A percentile compares a stretch with the other conserved stretches of the same genome.
Conservation (phyloP, 2,329 filamentous ascomycete species). For the Verticillium zaregamsianum region DNA sequence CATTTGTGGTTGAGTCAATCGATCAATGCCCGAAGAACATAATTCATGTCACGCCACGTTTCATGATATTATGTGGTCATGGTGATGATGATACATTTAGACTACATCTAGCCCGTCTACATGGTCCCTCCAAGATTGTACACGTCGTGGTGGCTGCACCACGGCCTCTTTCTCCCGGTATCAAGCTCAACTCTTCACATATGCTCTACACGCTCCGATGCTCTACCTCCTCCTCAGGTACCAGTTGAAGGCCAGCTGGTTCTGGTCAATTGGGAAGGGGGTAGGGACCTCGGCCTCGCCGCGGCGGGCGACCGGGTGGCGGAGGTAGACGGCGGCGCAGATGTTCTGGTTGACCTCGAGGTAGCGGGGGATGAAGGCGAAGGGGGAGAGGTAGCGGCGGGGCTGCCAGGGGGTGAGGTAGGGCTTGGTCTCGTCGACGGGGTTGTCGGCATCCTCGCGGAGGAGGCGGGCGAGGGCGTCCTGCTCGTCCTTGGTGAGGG, state of each 20-base stretch:
- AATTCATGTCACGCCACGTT: no score
- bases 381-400: slow-evolving; percentile 80
- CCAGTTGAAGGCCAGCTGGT: slow-evolving; percentile 87
- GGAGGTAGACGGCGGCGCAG: slow-evolving; percentile 89
- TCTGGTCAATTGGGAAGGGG: slow-evolving; percentile 67
- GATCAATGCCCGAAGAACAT: no score
- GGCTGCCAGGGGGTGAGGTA: slow-evolving; percentile 91
- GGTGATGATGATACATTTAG: slow-evolving; percentile 7
- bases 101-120: slow-evolving; percentile 6
- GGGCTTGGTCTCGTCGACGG: slow-evolving; percentile 70
- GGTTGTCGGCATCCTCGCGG: slow-evolving; percentile 66
- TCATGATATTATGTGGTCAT: background rate
- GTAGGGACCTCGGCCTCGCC: slow-evolving; percentile 80
- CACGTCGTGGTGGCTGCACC: background rate
- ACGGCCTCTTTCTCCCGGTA: background rate
- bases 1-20: no score
- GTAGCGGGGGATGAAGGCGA: slow-evolving; percentile 92
- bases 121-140: background rate
- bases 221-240: slow-evolving; percentile 75
- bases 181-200: background rate
- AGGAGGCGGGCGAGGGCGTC: slow-evolving; percentile 53
- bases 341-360: slow-evolving; percentile 98
- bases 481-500: slow-evolving; percentile 45
- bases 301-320: slow-evolving; percentile 85
- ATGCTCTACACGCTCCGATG: slow-evolving; percentile 11